Conservation (phyloP, 768 basidiomycete species). For the Tylopilus cervinicoccineus region DNA sequence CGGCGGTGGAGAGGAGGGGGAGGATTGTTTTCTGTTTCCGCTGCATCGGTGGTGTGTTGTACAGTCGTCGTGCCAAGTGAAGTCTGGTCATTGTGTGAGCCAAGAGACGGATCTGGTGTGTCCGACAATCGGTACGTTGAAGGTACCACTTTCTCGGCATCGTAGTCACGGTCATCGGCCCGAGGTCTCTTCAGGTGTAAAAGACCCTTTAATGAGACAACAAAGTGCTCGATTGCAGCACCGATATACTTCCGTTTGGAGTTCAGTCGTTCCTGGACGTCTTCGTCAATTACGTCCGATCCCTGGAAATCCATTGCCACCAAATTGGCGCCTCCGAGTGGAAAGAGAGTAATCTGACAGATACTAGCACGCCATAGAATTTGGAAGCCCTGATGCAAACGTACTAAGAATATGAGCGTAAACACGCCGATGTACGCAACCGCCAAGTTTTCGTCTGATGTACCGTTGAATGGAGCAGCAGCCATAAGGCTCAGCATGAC, state of each 20-base stretch:
- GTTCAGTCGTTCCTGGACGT: conserved; percentile 45
- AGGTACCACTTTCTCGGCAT: conserved; percentile 7
- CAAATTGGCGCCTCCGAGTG: conserved; percentile 51
- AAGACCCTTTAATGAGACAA: neutral
- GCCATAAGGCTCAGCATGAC: conserved; percentile 62
- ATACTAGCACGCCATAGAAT: neutral
- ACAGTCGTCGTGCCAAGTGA: conserved; percentile 4
- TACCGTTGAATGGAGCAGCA: conserved; percentile 57
- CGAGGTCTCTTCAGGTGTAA: neutral
- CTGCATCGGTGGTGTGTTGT: neutral
- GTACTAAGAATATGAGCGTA: conserved; percentile 55
- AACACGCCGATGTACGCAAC: conserved; percentile 66
- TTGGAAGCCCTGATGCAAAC: conserved; percentile 8
- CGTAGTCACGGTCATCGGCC: neutral
- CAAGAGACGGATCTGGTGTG: neutral
- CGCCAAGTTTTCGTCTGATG: conserved; percentile 53
- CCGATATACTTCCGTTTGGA: conserved; percentile 30
- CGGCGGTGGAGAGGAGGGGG: conserved; percentile 1
- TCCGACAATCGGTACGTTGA: neutral
- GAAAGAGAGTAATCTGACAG: conserved; percentile 57
- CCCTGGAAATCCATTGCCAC: conserved; percentile 63
- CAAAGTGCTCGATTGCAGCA: conserved; percentile 9
- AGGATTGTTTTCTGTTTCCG: conserved; percentile 2
- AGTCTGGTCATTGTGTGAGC: neutral
- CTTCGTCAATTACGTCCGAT: conserved; percentile 56